Base-by-base conservation (phyloP, 2,329 filamentous ascomycete species). In the Acrocalymma vagum region DNA sequence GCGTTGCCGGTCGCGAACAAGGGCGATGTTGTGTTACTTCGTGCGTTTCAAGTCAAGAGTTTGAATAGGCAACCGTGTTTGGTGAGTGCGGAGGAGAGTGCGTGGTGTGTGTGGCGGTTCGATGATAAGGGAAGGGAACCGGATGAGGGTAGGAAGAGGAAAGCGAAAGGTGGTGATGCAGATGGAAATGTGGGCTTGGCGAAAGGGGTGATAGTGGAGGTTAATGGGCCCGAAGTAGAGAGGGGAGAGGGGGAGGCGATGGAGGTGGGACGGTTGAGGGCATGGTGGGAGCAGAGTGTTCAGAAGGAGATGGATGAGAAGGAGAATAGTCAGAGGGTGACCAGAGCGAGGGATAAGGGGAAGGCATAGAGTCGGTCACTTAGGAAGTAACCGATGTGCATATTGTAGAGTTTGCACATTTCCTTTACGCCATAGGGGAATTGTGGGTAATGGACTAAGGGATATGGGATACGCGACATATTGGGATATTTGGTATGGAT, bases 81-180 rank as follows among this genome's bases (percentile, higher is more conserved):
- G 7, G 35, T 72, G 7, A 76, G 72, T 22, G 63, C 57, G 1
- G 73, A 75, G 5, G 66, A 70, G 31, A 74, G 72, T 37, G 65
- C 63, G 3, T 79, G 76, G 76, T 76, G 72, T 41, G 75, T 77
- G 3, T 78, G 75, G 73, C 58, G 71, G 4, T 73, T 55, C 37
- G 58, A n/a, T n/a, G n/a, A n/a, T n/a, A n/a, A n/a, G n/a, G n/a
- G n/a, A n/a, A n/a, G 52, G 1, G 64, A 53, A 48, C 61, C 42
- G 26, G 50, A 55, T 13, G 67, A 58, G 62, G 64, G 62, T 0
- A 40, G 34, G 8, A 57, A 58, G 32, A 60, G 47, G 5, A 56
- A n/a, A n/a, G n/a, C n/a, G n/a, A n/a, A n/a, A n/a, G n/a, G n/a
- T n/a, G n/a, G n/a, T n/a, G n/a, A n/a, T n/a, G n/a, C n/a, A n/a